Percentiles rank a stretch among this genome's conserved stretches.
Evolutionary conservation across 2,329 filamentous ascomycete genomes (phyloP).

Genomic region (Calonectria hawksworthii): DNA sequence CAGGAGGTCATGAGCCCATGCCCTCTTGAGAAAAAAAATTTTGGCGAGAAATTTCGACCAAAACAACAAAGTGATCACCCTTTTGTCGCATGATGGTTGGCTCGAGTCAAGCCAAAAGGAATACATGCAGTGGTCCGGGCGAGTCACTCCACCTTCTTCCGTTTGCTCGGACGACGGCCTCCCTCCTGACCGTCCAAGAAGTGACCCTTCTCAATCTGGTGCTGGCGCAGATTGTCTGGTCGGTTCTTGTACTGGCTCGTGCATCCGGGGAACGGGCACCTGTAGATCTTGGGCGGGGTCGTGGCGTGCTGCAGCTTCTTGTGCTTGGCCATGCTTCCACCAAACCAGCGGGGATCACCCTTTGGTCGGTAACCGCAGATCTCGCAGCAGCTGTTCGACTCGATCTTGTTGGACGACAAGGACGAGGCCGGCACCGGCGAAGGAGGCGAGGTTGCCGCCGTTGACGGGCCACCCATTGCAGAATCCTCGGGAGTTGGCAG

Average conservation of each 20-base stretch:
- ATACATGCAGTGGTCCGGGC: not conserved
- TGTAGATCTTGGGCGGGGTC: conserved; percentile 64
- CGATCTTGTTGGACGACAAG: conserved; percentile 50
- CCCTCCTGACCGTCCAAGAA: conserved; percentile 61
- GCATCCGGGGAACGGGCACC: conserved; percentile 67
- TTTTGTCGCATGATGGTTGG: not conserved
- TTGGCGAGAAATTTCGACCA: not conserved
- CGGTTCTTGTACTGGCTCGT: conserved; percentile 69
- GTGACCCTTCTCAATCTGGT: conserved; percentile 69
- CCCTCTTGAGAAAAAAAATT: not conserved
- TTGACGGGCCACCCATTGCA: conserved; percentile 37
- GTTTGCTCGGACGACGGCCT: conserved; percentile 59
- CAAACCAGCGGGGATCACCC: conserved; percentile 71
- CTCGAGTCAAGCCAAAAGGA: not conserved
- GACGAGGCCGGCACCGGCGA: conserved; percentile 33
- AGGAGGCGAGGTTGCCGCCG: conserved; percentile 41
- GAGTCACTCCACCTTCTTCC: conserved; percentile 56
- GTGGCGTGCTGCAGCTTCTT: conserved; percentile 67
- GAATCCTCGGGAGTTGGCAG: conserved; percentile 41
- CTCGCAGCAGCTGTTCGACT: conserved; percentile 62
- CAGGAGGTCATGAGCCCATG: not conserved
- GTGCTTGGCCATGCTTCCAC: conserved; percentile 71
- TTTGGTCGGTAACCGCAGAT: conserved; percentile 69
- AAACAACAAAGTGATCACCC: not conserved
- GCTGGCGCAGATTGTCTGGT: conserved; percentile 68